phyloP scores from a whole-genome alignment of 2,329 filamentous ascomycete genomes.

The Pseudogymnoascus sp. region DNA sequence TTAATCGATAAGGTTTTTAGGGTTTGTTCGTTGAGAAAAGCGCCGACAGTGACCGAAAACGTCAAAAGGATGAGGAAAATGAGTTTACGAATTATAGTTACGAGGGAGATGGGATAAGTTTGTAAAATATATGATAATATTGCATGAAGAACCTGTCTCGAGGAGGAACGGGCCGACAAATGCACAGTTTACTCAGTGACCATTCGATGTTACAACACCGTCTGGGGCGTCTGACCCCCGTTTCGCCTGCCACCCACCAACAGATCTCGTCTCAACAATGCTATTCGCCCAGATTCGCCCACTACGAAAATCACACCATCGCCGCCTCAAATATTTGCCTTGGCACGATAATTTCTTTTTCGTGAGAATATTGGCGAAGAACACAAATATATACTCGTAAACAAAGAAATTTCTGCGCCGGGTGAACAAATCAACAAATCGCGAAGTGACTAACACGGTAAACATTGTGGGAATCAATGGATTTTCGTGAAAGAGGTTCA shows the following conservation, averaged over 20 bases:
- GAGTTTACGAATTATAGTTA: background rate
- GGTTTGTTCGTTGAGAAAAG: slow-evolving; percentile 8
- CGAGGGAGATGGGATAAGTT: background rate
- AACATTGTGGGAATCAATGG: background rate
- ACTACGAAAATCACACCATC: slow-evolving; percentile 8
- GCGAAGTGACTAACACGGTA: background rate
- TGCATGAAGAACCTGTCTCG: background rate
- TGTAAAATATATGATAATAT: background rate
- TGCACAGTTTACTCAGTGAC: background rate
- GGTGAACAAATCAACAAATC: background rate
- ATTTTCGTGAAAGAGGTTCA: background rate
- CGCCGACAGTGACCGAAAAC: background rate
- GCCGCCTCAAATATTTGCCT: background rate
- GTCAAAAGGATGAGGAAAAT: background rate
- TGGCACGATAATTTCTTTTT: slow-evolving; percentile 11
- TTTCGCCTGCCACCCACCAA: background rate
- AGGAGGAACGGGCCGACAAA: slow-evolving; percentile 1
- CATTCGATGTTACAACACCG: slow-evolving; percentile 1
- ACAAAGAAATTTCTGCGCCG: background rate
- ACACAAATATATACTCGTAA: background rate
- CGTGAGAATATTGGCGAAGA: background rate
- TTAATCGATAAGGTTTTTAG: slow-evolving; percentile 11
- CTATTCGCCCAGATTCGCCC: background rate
- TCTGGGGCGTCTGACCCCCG: slow-evolving; percentile 3
- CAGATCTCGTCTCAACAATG: slow-evolving; percentile 1